Evolutionary conservation across 495 filamentous ascomycete species (phyloP).

Genomic region (Talaromyces liani): DNA sequence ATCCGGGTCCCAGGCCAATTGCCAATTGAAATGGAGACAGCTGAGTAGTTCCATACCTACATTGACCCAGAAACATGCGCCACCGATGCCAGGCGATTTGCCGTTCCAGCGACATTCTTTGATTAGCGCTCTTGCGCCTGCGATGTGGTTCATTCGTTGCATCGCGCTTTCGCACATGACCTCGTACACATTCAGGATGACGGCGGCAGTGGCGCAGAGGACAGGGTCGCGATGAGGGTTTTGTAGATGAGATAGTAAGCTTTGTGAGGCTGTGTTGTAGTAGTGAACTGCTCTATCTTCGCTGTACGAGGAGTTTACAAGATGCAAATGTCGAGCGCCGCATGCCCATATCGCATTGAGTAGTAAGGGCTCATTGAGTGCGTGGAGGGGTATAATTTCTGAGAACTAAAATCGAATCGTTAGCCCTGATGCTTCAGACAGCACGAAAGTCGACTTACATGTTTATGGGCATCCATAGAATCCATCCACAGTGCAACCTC

Average conservation of each 20-base stretch:
- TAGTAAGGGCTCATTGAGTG: constrained; percentile 81
- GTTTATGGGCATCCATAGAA: constrained; percentile 76
- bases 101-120: constrained; percentile 90
- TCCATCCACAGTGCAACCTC: constrained; percentile 95
- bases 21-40: constrained; percentile 83
- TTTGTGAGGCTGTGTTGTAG: constrained; percentile 72
- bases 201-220: constrained; percentile 81
- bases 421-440: not conserved
- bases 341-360: constrained; percentile 87
- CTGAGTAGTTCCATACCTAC: constrained; percentile 82
- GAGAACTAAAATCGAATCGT: constrained; percentile 51
- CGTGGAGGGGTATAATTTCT: constrained; percentile 69
- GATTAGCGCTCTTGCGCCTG: constrained; percentile 79
- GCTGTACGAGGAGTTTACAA: constrained; percentile 61
- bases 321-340: constrained; percentile 70
- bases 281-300: constrained; percentile 75
- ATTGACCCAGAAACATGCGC: constrained; percentile 93
- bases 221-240: constrained; percentile 77
- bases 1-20: constrained; percentile 84
- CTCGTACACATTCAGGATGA: constrained; percentile 87
- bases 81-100: constrained; percentile 67
- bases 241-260: constrained; percentile 64
- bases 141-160: constrained; percentile 79
- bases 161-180: constrained; percentile 74
- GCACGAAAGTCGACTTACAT: constrained; percentile 42